Evolutionary conservation across 1,284 basidiomycete genomes (phyloP), one percentile per base, ranked within the genome.

Genomic region (Cystobasidiaceae sp.): DNA sequence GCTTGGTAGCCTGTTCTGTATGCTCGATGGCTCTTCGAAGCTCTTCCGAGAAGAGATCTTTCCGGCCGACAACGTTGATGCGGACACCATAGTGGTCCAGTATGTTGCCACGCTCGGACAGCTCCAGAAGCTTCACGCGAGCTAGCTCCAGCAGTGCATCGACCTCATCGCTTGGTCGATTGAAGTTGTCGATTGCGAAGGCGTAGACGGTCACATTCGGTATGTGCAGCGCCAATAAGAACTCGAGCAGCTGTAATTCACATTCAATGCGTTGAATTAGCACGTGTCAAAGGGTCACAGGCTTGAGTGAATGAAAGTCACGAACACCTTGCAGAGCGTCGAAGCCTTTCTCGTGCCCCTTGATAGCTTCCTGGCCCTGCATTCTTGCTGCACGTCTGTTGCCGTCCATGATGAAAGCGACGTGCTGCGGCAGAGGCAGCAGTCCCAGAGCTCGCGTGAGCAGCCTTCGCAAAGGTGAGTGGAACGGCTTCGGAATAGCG

Each of bases 341-440:
- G 75, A 93, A 97, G 0, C 96, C 96, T 51, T 87, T 86, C 4
- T 82, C 79, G 77, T 99, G 96, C 0, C 96, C 94, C 66, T 89
- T 80, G 33, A 81, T 79, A 8, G 90, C 82, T 32, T 82, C 77
- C 74, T 85, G 82, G 5, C 86, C 83, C 21, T 83, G 80, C 69
- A 77, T 80, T n/a, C 88, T 82, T 0, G 96, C 94, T 75, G 90
- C 97, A 4, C 96, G 82, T 56, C 96, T 81, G 77, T 98, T 99
- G 4, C 96, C 96, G 73, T 99, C 96, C 92, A 99, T 96, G 37
- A 97, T 88, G 75, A 99, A 94, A 2, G 89, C 93, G 44, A 98
- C 84, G 80, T 99, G 96, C 44, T 81, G 78, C 0, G 96, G 96
- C 21, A 96, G 82, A 0, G 96, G 94, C 0, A 93, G 94, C 5